phyloP scores from a whole-genome alignment of 2,329 filamentous ascomycete genomes.

The Stenocarpella maydis region DNA sequence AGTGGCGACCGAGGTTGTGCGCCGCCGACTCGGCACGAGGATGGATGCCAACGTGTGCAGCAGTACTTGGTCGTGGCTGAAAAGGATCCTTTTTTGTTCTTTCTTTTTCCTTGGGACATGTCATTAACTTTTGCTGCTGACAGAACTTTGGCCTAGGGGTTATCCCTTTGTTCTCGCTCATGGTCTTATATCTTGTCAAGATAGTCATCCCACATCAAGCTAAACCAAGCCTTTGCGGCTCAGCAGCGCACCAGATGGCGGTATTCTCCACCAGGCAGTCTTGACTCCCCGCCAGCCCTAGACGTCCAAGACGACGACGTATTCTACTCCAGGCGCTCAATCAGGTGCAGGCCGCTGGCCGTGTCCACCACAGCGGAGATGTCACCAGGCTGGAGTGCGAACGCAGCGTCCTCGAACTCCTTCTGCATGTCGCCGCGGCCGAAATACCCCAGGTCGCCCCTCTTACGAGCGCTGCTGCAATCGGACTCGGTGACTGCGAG shows the following conservation, averaged over 20 bases:
- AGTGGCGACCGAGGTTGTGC: not conserved
- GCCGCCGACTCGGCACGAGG: not conserved
- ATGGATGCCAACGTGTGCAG: not conserved
- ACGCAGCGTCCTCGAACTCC: conserved; percentile 96
- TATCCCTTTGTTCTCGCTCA: conserved; percentile 68
- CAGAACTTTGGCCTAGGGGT: conserved; percentile 45
- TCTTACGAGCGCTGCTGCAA: conserved; percentile 94
- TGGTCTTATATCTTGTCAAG: not conserved
- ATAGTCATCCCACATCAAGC: not conserved
- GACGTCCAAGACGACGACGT: not conserved
- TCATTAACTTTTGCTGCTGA: conserved; percentile 38
- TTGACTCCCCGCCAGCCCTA: not conserved
- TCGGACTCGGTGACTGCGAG: conserved; percentile 90
- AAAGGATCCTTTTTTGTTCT: not conserved
- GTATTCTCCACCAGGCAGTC: not conserved
- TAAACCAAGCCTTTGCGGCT: conserved; percentile 10
- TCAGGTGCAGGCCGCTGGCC: conserved; percentile 92
- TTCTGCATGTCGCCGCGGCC: conserved; percentile 96
- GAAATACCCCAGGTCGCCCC: conserved; percentile 94
- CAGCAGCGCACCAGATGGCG: not conserved
- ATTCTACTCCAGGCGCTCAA: conserved; percentile 75
- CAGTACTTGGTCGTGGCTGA: not conserved
- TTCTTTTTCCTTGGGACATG: not conserved
- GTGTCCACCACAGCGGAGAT: conserved; percentile 90
- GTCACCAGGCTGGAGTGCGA: conserved; percentile 85